Evolutionary conservation across 805 yeast genomes (phyloP).

Genomic region (Grigorovia jiainica): DNA sequence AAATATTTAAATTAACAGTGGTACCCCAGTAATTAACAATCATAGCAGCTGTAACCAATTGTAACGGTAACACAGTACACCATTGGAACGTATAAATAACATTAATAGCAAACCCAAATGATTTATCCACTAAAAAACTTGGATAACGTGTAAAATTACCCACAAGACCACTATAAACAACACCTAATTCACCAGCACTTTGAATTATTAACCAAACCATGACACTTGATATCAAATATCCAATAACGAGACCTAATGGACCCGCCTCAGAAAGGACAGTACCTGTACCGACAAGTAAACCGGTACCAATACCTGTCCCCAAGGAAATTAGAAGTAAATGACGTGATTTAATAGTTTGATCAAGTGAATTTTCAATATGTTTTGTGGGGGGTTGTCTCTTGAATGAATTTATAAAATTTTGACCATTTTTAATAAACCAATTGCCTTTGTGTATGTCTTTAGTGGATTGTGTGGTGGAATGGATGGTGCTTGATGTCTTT

Average conservation of each 20-base stretch:
- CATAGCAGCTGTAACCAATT: constrained; percentile 46
- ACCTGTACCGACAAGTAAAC: constrained; percentile 49
- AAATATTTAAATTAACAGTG: constrained; percentile 17
- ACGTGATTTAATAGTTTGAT: constrained; percentile 9
- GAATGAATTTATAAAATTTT: constrained; percentile 3
- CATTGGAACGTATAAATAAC: constrained; percentile 50
- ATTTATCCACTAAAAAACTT: constrained; percentile 41
- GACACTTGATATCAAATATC: constrained; percentile 44
- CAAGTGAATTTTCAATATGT: constrained; percentile 3
- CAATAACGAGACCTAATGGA: constrained; percentile 40
- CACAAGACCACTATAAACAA: constrained; percentile 43
- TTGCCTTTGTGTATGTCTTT: neutral
- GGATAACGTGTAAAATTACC: constrained; percentile 58
- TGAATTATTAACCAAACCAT: constrained; percentile 49
- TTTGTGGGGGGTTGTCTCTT: neutral
- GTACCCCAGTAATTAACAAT: constrained; percentile 39
- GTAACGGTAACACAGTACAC: constrained; percentile 46
- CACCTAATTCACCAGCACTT: constrained; percentile 54
- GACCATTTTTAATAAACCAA: neutral
- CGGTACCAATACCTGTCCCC: constrained; percentile 80
- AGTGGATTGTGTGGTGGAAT: neutral
- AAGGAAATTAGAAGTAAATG: constrained; percentile 40
- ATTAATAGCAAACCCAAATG: constrained; percentile 55
- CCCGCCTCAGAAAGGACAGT: constrained; percentile 35
- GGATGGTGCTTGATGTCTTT: neutral